Percentiles rank a stretch among this genome's conserved stretches.
These are phyloP conservation scores for Alternaria sp. DNA, from an alignment of 2,329 filamentous ascomycete species.

Conservation along the genomic window DNA sequence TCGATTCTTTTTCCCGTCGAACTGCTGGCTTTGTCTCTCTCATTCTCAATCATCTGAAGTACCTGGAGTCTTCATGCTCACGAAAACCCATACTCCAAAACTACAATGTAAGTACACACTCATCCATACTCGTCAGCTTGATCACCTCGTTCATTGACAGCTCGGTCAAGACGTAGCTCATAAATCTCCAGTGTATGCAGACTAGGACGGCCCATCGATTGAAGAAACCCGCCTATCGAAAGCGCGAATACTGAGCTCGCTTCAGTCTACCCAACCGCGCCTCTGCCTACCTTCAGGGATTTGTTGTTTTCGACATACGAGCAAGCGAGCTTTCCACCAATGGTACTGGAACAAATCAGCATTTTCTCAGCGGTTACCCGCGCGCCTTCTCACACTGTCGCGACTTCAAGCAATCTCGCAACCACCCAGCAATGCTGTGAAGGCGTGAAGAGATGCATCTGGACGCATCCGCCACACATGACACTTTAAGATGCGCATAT, in stretches of 20 bases:
- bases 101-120: not conserved
- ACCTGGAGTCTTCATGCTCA: not conserved
- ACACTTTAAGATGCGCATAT: too few relatives aligned
- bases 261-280: not conserved
- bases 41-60: not conserved
- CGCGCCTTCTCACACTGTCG: not conserved
- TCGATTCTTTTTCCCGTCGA: not conserved
- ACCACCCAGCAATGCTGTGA: not conserved
- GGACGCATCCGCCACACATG: not conserved
- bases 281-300: not conserved
- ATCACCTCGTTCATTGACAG: too few relatives aligned
- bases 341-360: not conserved
- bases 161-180: not conserved
- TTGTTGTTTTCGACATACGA: not conserved
- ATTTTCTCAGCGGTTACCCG: not conserved
- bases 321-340: not conserved
- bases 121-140: not conserved
- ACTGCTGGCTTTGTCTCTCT: not conserved
- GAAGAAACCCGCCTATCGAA: not conserved
- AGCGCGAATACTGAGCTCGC: not conserved
- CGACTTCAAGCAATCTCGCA: not conserved
- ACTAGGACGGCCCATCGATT: not conserved
- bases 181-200: not conserved
- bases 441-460: not conserved
- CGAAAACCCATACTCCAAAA: not conserved